Conservation (phyloP, 2,329 filamentous ascomycete genomes). For the Fusarium buxicola region DNA sequence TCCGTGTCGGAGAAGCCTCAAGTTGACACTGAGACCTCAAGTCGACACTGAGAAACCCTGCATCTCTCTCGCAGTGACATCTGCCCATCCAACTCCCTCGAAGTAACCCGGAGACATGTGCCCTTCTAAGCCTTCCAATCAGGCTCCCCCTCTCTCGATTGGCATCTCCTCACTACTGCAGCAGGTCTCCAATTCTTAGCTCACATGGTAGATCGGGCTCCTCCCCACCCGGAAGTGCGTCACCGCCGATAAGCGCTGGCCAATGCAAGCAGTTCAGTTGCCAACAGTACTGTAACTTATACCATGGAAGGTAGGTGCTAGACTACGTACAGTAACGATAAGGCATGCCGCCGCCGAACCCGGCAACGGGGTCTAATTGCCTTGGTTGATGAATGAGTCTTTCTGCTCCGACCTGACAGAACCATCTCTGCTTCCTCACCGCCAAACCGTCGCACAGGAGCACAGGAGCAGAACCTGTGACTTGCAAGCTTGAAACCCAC, state of each 20-base stretch:
- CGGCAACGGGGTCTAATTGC: constrained; percentile 36
- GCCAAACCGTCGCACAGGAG: too few relatives aligned
- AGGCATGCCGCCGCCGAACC: constrained; percentile 23
- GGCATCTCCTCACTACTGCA: not conserved
- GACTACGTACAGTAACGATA: constrained; percentile 25
- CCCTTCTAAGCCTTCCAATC: constrained; percentile 18
- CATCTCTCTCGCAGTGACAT: constrained; percentile 5
- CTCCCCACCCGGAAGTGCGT: constrained; percentile 37
- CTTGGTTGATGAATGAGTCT: constrained; percentile 11
- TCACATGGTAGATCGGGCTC: constrained; percentile 32
- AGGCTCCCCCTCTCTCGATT: not conserved
- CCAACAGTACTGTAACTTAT: constrained; percentile 15
- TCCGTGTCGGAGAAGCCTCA: not conserved
- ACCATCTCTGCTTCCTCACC: not conserved
- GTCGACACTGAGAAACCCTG: constrained; percentile 14
- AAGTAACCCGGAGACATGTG: not conserved
- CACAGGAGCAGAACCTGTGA: too few relatives aligned
- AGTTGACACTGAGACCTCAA: constrained; percentile 2
- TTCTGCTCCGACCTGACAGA: not conserved
- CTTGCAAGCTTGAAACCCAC: not conserved
- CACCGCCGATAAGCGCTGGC: constrained; percentile 43
- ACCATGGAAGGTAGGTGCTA: too few relatives aligned
- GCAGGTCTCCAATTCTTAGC: constrained; percentile 41
- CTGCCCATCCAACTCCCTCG: not conserved
- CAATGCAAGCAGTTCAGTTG: constrained; percentile 40